Conservation (phyloP, 768 basidiomycete genomes). For the Xerocomellus dryophilus region DNA sequence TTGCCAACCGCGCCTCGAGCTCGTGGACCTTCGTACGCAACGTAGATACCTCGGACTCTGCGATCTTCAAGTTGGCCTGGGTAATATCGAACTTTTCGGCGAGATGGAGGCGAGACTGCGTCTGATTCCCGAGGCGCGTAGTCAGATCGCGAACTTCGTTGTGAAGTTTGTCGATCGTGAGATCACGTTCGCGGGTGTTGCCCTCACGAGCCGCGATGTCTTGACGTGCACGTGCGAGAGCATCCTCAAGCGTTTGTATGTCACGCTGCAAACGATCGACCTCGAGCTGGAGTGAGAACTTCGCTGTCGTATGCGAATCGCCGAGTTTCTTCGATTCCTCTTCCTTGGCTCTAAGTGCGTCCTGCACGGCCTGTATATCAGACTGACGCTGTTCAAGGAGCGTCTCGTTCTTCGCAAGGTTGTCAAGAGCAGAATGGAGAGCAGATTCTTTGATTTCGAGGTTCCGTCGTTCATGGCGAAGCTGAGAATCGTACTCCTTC, state of each 20-base stretch:
- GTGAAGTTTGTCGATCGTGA: slow-evolving; percentile 70
- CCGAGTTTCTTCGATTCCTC: slow-evolving; percentile 76
- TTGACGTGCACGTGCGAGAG: slow-evolving; percentile 64
- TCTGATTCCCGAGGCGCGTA: slow-evolving; percentile 75
- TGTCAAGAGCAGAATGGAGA: slow-evolving; percentile 58
- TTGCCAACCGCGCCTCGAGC: slow-evolving; percentile 74
- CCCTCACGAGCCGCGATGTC: slow-evolving; percentile 69
- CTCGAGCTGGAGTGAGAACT: slow-evolving; percentile 87
- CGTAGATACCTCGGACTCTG: slow-evolving; percentile 63
- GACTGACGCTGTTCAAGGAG: slow-evolving; percentile 68
- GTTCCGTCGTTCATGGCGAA: slow-evolving; percentile 57
- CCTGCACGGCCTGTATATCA: slow-evolving; percentile 73
- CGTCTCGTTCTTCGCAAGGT: slow-evolving; percentile 59
- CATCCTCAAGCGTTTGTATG: slow-evolving; percentile 74
- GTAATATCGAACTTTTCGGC: slow-evolving; percentile 84
- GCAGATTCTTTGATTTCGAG: slow-evolving; percentile 71
- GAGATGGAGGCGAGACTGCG: slow-evolving; percentile 81
- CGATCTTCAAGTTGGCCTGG: slow-evolving; percentile 56
- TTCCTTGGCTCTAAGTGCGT: slow-evolving; percentile 67
- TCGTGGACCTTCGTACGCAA: slow-evolving; percentile 65
- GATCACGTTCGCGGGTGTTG: slow-evolving; percentile 65
- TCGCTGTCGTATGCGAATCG: slow-evolving; percentile 78
- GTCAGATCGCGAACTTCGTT: slow-evolving; percentile 80
- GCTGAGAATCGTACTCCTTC: slow-evolving; percentile 59
- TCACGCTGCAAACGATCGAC: slow-evolving; percentile 84